Base-by-base conservation (phyloP, 2,329 filamentous ascomycete species). In the Myriangium duriaei region DNA sequence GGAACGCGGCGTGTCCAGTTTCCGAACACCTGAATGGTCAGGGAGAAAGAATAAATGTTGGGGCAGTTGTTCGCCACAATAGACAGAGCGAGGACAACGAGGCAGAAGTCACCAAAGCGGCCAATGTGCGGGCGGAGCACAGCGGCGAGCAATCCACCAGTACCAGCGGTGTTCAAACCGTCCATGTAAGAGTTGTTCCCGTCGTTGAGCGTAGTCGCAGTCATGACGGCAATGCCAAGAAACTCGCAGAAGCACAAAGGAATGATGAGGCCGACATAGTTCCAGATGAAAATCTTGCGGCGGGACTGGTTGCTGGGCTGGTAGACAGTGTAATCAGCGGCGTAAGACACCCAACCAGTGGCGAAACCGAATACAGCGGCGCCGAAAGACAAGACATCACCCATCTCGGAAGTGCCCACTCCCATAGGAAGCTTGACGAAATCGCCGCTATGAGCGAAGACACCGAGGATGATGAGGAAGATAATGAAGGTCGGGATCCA, bases 291-390 rank as follows among this genome's bases (percentile, higher is more conserved):
- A 43, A 86, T 66, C 43, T 75, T 74, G 30, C 55, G 55, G 14
- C 73, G 68, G 18, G 71, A 70, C 29, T 74, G 74, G 15, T 59
- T 65, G 2, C 67, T 62, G 0, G 81, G 80, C 49, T 86, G 81
- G 58, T 87, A 87, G 35, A 84, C 79, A 14, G 79, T 84, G 56
- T 86, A 88, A 52, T 88, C 82, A 6, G 80, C 77, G 0, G 81
- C 80, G 42, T 78, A 81, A 5, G 71, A 71, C 1, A 78, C 75
- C 81, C 83, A 91, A 40, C 82, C 72, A 2, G 80, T 77, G 12
- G 76, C 69, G 52, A 81, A 79, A 28, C 79, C 73, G 55, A 74
- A 79, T 21, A 86, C 64, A 12, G 77, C 69, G 10, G 76, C 68
- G 31, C 75, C 70, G 50, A 81, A 81, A 40, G 74, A 76, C 32